phyloP scores from a whole-genome alignment of 352 stramenopile species.

The Globisporangium spinosum region DNA sequence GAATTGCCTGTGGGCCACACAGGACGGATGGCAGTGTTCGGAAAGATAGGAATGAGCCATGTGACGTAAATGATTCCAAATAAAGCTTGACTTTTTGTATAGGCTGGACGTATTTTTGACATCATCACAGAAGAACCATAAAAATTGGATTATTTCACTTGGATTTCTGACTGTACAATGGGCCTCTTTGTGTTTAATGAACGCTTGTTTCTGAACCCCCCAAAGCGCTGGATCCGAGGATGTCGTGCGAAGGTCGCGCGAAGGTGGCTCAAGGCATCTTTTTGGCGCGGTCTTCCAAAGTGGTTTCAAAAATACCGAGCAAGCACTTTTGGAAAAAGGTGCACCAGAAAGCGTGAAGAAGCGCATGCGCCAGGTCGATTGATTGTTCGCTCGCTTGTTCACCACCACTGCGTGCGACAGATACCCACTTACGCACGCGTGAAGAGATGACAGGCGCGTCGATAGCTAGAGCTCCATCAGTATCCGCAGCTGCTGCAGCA shows the following conservation, averaged over 20 bases:
- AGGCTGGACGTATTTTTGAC: neutral
- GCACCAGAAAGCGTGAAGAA: neutral
- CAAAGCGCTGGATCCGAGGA: slow-evolving; percentile 2
- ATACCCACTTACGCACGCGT: neutral
- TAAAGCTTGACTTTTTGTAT: neutral
- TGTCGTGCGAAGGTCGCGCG: slow-evolving; percentile 25
- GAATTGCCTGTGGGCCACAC: neutral
- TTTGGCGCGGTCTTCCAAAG: neutral
- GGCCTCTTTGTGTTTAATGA: neutral
- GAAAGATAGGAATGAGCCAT: neutral
- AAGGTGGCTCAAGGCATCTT: slow-evolving; percentile 12
- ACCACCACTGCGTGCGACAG: neutral
- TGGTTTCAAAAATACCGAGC: slow-evolving; percentile 2
- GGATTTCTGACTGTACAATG: neutral
- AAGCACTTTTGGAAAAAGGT: neutral
- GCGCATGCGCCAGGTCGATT: too few species aligned
- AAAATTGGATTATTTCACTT: neutral
- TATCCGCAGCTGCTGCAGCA: neutral
- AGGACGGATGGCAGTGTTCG: neutral
- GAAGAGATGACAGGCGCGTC: neutral
- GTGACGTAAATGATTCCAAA: neutral
- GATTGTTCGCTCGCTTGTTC: too few species aligned
- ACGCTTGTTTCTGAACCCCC: neutral
- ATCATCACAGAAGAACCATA: neutral
- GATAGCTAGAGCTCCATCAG: slow-evolving; percentile 13